A percentile compares a stretch with the other conserved stretches of the same genome.
Conservation (phyloP, 768 basidiomycete species). For the Amanita pseudoporphyria region DNA sequence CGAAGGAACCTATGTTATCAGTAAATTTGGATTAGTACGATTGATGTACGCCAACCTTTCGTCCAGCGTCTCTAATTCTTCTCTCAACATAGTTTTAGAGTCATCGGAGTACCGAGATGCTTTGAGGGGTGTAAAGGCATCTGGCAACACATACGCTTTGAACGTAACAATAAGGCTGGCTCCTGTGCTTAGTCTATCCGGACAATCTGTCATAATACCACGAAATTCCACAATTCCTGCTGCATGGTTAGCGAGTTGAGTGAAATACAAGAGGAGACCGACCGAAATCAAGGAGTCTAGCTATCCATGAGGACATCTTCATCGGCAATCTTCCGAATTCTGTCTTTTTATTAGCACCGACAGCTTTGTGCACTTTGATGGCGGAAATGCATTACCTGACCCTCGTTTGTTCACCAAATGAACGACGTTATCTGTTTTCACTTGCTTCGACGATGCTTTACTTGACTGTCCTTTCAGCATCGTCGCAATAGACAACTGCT, state of each 20-base stretch:
- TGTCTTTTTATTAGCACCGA: conserved; percentile 17
- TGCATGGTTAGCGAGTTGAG: neutral
- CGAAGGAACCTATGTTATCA: conserved; percentile 40
- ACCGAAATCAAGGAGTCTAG: conserved; percentile 68
- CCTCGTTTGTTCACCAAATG: conserved; percentile 51
- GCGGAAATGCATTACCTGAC: conserved; percentile 38
- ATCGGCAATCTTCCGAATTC: conserved; percentile 75
- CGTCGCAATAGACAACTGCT: conserved; percentile 53
- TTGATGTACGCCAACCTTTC: conserved; percentile 40
- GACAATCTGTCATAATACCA: conserved; percentile 72
- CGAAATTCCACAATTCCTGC: conserved; percentile 59
- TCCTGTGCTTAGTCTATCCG: conserved; percentile 60
- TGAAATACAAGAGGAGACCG: conserved; percentile 7
- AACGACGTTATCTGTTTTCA: conserved; percentile 54
- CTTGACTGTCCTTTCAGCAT: conserved; percentile 54
- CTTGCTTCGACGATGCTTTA: conserved; percentile 36
- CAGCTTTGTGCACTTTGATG: neutral
- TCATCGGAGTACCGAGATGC: conserved; percentile 23
- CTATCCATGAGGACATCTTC: conserved; percentile 63
- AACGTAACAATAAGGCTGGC: conserved; percentile 71
- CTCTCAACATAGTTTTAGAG: conserved; percentile 43
- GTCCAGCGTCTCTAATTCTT: conserved; percentile 70
- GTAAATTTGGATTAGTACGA: neutral
- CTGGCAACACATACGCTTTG: conserved; percentile 54
- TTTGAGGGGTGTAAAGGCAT: conserved; percentile 53